Evolutionary conservation across 176 grass and related monocot species (phyloP).

Genomic region (Stipa capillata): DNA sequence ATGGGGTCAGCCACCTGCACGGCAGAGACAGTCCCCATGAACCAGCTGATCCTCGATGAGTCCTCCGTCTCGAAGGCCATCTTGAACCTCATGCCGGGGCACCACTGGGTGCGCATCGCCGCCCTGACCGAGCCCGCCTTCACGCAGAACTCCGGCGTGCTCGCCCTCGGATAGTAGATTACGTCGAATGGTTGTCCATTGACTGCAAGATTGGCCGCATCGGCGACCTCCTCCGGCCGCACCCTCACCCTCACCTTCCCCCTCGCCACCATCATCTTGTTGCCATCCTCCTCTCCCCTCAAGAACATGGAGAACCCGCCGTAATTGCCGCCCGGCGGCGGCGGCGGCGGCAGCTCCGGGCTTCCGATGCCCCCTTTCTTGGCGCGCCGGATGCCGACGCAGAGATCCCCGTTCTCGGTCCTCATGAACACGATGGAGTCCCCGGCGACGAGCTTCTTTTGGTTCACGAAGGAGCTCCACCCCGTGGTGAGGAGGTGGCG

Average conservation of each 20-base stretch:
- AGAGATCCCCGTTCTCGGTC: conserved; percentile 80
- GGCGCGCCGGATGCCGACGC: conserved; percentile 88
- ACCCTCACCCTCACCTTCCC: conserved; percentile 41
- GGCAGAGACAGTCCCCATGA: conserved; percentile 81
- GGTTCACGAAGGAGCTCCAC: conserved; percentile 98
- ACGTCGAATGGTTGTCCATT: conserved; percentile 63
- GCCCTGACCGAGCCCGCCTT: conserved; percentile 45
- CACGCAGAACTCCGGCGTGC: conserved; percentile 81
- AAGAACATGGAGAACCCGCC: conserved; percentile 63
- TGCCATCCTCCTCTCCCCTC: conserved; percentile 44
- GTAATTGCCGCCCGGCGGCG: conserved; percentile 13
- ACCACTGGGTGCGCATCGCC: conserved; percentile 76
- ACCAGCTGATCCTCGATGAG: conserved; percentile 91
- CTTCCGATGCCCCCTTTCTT: conserved; percentile 62
- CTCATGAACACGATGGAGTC: conserved; percentile 99
- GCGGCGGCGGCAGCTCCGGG: conserved; percentile 18
- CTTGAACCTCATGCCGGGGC: conserved; percentile 82
- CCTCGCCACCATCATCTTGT: conserved; percentile 27
- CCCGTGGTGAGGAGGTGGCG: conserved; percentile 93
- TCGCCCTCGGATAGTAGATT: conserved; percentile 79
- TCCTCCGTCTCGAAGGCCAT: conserved; percentile 98
- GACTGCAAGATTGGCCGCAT: conserved; percentile 53
- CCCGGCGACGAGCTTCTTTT: conserved; percentile 98
- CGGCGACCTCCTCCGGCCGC: conserved; percentile 66
- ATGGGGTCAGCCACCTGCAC: conserved; percentile 75